Conservation (phyloP, 2,329 filamentous ascomycete genomes). For the Fusarium sp. region DNA sequence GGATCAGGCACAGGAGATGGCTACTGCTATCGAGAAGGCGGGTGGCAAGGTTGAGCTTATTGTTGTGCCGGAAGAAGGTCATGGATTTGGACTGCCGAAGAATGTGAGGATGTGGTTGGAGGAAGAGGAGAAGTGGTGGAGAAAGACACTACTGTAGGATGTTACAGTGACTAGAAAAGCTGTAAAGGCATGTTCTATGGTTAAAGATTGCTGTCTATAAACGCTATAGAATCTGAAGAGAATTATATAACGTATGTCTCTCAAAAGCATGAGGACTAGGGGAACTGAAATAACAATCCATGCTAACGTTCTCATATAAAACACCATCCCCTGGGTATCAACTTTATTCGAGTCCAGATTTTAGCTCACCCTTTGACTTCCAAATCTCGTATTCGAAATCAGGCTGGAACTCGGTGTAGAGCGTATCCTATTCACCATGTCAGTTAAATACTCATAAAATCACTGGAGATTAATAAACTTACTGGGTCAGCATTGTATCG, state of each 20-base stretch:
- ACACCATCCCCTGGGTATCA: not conserved
- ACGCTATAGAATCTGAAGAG: not conserved
- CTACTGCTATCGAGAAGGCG: constrained; percentile 56
- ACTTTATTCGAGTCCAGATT: constrained; percentile 20
- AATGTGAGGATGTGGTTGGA: constrained; percentile 56
- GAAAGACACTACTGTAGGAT: constrained; percentile 52
- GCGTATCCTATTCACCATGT: constrained; percentile 41
- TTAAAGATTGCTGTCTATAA: not conserved
- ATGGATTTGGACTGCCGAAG: constrained; percentile 59
- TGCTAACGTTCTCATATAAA: not conserved
- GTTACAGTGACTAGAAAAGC: too few relatives aligned
- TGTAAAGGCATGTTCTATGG: not conserved
- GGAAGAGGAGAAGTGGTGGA: constrained; percentile 63
- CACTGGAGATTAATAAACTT: not conserved
- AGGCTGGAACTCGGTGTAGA: constrained; percentile 53
- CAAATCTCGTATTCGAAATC: constrained; percentile 52
- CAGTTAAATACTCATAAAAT: not conserved
- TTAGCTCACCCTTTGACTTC: constrained; percentile 47
- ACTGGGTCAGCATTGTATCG: constrained; percentile 50
- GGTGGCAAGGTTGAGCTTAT: constrained; percentile 61
- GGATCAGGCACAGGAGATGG: constrained; percentile 67
- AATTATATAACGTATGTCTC: not conserved
- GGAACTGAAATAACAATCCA: not conserved
- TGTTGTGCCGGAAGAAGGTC: constrained; percentile 63
- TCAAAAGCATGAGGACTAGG: not conserved